Conservation (phyloP, 306 rosid genomes). For the Dicorynia guianensis region DNA sequence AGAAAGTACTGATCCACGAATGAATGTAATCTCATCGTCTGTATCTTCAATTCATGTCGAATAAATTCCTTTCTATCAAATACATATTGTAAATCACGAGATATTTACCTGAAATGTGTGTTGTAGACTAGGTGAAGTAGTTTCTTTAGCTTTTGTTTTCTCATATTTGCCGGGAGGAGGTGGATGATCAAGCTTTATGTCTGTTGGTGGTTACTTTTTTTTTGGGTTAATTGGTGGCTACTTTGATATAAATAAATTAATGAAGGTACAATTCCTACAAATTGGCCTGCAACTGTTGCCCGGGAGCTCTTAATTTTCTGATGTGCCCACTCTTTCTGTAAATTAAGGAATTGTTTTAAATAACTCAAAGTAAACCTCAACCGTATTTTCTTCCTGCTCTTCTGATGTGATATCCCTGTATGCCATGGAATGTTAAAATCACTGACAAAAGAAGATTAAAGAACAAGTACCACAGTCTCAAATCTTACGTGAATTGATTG, state of each 20-base stretch:
- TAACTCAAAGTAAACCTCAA: too few species aligned
- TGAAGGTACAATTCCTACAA: too few species aligned
- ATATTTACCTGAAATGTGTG: constrained; percentile 29
- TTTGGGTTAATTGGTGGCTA: too few species aligned
- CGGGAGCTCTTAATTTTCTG: background rate
- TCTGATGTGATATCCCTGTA: background rate
- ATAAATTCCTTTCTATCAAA: constrained; percentile 36
- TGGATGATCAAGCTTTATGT: background rate
- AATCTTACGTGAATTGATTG: background rate
- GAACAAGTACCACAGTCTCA: background rate
- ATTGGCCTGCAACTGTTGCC: too few species aligned
- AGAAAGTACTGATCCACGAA: constrained; percentile 80
- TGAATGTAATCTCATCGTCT: constrained; percentile 74
- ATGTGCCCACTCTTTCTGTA: too few species aligned
- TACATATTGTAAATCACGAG: constrained; percentile 24
- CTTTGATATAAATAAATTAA: too few species aligned
- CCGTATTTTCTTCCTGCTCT: background rate
- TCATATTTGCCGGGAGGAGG: too few species aligned
- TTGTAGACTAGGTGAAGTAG: constrained; percentile 35
- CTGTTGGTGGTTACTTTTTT: background rate
- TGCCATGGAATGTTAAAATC: background rate
- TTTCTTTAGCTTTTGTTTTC: constrained; percentile 15
- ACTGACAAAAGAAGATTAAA: background rate
- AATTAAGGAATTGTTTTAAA: too few species aligned
- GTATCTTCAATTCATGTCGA: constrained; percentile 71